Evolutionary conservation across 2,329 filamentous ascomycete species (phyloP), one percentile per base, ranked within the genome.

Genomic region (Epichloe baconii): DNA sequence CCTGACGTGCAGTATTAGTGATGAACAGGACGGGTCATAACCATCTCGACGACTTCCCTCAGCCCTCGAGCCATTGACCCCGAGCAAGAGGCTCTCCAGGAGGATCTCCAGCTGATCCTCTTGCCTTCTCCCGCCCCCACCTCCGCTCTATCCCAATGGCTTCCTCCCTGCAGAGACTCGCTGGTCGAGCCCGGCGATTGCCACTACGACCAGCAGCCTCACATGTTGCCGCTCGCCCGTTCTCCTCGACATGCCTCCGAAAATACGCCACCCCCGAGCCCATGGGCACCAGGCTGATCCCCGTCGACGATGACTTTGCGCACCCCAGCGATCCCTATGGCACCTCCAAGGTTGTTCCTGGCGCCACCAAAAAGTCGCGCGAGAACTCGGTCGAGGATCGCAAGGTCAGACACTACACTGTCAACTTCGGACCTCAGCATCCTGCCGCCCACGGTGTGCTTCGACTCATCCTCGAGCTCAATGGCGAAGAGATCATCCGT

Each of bases 361-460:
- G 69, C 55, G 59, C 62, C 55, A 66, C 70, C 57, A 71, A 77
- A 60, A 71, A 73, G 62, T 64, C 67, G 56, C 66, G 66, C 59
- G 73, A 77, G 57, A 72, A 70, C 60, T 72, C 69, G 52, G 67
- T 79, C 55, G 68, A 66, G 56, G 68, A 72, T 71, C 85, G 91
- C 70, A 97, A 96, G 79, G 86, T 98, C 68, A 83, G 93, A 59
- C 93, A 98, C 74, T 98, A 98, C 75, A 98, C 93, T 6, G 91
- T 98, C 76, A 98, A 98, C 78, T 98, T 98, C 64, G 93, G 93
- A 52, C 93, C 93, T 57, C 93, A 98, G 78, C 93, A 98, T 77
- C 93, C 93, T 40, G 93, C 93, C 58, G 94, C 93, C 62, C 93
- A 98, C 80, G 93, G 93, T 65, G 93, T 98, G 81, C 74, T 98